Evolutionary conservation across 495 filamentous ascomycete genomes (phyloP), one percentile per base, ranked within the genome.

Genomic region (Aspergillus ellipticus): DNA sequence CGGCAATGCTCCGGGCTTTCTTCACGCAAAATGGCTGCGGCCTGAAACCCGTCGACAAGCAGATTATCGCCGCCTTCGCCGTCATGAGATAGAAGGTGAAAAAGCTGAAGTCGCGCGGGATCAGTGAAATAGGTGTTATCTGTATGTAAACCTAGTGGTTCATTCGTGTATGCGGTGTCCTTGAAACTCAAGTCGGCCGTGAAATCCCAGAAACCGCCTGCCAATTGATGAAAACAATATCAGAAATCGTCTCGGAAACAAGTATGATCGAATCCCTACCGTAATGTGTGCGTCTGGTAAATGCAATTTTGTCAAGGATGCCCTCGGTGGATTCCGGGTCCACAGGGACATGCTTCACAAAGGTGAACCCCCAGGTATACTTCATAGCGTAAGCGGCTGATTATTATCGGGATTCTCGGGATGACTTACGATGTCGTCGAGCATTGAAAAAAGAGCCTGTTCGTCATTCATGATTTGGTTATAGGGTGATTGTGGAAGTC

Each of bases 81-180:
- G 9, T 79, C 75, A 66, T 97, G 93, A 2, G 87, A 89, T 10
- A 97, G 81, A 4, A 96, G 74, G 59, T 97, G 93, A 67, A 97
- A 94, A 5, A 92, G 78, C 63, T 97, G 93, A 15, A 97, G 80
- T 22, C 93, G 89, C 10, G 89, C 85, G 0, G 93, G 93, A 42
- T 96, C 91, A 11, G 84, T 87, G 70, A 96, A 97, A 68, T 97
- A 97, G 33, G 92, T 95, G 20, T 82, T 96, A 70, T 97, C 93
- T 4, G 93, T 97, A 66, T 97, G 93, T 7, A 85, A 84, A 21
- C 78, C 79, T 0, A 97, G 77, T 6, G 82, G 80, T 49, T 92
- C 74, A 54, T 81, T 86, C 13, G 92, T 96, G 69, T 96, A 97
- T n/a, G 93, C 93, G 5, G 87, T 96, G 65, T 97, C 93, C 66